Conservation (phyloP, 345 rosid genomes). For the Hypericum androsaemum region DNA sequence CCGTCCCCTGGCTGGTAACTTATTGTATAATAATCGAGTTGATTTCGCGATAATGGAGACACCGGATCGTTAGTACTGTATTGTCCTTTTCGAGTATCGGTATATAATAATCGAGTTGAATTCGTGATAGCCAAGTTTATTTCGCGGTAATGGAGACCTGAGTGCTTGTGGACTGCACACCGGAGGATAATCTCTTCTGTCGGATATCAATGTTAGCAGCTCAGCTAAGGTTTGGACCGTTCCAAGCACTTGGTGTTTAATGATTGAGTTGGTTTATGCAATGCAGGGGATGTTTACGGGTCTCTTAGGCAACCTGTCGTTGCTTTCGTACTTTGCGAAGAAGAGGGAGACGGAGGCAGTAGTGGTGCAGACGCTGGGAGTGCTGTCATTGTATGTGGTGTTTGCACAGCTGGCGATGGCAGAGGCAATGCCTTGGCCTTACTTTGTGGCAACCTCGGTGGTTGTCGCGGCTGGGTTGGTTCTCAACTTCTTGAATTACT, state of each 20-base stretch:
- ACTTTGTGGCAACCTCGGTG: slow-evolving; percentile 39
- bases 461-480: slow-evolving; percentile 54
- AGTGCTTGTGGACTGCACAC: too few relatives aligned
- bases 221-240: too few relatives aligned
- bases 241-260: too few relatives aligned
- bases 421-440: slow-evolving; percentile 67
- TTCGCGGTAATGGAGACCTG: too few relatives aligned
- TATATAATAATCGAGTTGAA: too few relatives aligned
- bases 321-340: slow-evolving; percentile 74
- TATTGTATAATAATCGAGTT: neutral
- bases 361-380: slow-evolving; percentile 78
- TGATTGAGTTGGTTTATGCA: neutral
- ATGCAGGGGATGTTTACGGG: slow-evolving; percentile 87
- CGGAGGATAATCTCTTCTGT: too few relatives aligned
- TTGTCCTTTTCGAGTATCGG: too few relatives aligned
- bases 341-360: slow-evolving; percentile 71
- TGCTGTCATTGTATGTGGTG: slow-evolving; percentile 43
- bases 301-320: slow-evolving; percentile 72
- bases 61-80: too few relatives aligned
- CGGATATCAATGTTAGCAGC: too few relatives aligned
- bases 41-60: too few relatives aligned
- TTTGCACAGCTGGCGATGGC: slow-evolving; percentile 82
- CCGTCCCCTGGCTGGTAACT: slow-evolving; percentile 85
- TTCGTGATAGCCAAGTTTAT: too few relatives aligned
- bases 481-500: slow-evolving; percentile 48